Evolutionary conservation across 2,329 filamentous ascomycete genomes (phyloP).

Genomic region (Thermochaetoides dissita): DNA sequence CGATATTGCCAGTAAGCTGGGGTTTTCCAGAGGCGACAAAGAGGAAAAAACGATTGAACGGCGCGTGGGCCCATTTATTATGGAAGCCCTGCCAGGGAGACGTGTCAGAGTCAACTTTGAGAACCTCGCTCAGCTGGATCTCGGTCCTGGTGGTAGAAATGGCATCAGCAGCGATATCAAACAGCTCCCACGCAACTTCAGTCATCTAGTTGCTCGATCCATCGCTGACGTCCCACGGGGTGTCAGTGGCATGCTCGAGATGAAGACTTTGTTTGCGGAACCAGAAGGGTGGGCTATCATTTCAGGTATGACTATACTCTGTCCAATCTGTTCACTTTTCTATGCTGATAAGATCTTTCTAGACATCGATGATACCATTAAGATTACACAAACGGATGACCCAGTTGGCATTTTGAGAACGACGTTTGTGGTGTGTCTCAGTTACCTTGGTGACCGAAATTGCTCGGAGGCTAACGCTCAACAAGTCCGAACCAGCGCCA

Average conservation of each 20-base stretch:
- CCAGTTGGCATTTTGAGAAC: constrained; percentile 67
- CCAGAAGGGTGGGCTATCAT: constrained; percentile 74
- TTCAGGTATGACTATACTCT: constrained; percentile 36
- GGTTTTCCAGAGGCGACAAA: constrained; percentile 11
- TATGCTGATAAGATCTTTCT: background rate
- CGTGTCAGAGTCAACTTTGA: constrained; percentile 51
- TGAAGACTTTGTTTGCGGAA: constrained; percentile 61
- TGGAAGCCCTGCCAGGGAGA: constrained; percentile 58
- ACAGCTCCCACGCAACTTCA: constrained; percentile 31
- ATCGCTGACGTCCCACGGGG: constrained; percentile 37
- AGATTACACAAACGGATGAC: constrained; percentile 70
- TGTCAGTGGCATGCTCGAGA: constrained; percentile 40
- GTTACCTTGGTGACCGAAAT: background rate
- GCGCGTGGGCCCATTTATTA: constrained; percentile 64
- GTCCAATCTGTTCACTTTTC: constrained; percentile 7
- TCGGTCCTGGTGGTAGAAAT: constrained; percentile 58
- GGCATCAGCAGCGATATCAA: constrained; percentile 57
- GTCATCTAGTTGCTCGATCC: constrained; percentile 32
- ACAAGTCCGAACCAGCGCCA: constrained; percentile 48
- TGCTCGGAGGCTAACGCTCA: background rate
- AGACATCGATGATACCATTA: constrained; percentile 95
- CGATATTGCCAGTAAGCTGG: constrained; percentile 14
- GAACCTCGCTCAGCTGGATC: constrained; percentile 28
- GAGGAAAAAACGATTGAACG: constrained; percentile 38
- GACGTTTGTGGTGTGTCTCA: constrained; percentile 49